Conservation (phyloP, 2,329 filamentous ascomycete genomes). For the Aurifilum marmelostoma region DNA sequence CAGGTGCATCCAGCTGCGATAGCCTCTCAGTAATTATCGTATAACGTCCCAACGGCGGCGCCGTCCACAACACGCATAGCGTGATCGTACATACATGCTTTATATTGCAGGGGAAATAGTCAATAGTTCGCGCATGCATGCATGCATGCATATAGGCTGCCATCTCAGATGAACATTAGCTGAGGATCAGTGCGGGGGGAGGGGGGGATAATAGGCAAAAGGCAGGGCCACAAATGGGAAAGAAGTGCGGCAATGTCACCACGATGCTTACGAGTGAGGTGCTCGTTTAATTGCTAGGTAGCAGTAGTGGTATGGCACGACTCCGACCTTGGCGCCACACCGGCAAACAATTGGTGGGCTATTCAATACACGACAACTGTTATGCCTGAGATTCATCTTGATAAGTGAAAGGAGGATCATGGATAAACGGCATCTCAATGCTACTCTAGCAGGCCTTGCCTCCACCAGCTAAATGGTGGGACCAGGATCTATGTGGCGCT, state of each 20-base stretch:
- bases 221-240: background rate
- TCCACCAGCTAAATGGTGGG: background rate
- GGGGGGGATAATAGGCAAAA: background rate
- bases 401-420: background rate
- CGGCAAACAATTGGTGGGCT: conserved; percentile 3
- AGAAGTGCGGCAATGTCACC: background rate
- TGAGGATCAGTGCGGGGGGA: background rate
- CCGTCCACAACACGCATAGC: background rate
- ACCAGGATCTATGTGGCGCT: background rate
- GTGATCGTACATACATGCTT: background rate
- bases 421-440: background rate
- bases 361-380: background rate
- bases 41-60: background rate
- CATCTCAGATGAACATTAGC: background rate
- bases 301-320: background rate
- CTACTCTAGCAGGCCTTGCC: background rate
- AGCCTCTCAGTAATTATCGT: background rate
- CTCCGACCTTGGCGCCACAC: background rate
- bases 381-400: background rate
- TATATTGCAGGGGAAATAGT: background rate
- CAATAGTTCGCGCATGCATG: conserved; percentile 1
- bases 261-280: background rate
- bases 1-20: background rate
- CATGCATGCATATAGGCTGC: background rate
- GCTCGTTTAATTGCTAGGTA: background rate